Base-by-base conservation (phyloP, 192 early-diverging fungal genomes). In the Linnemannia zychae region DNA sequence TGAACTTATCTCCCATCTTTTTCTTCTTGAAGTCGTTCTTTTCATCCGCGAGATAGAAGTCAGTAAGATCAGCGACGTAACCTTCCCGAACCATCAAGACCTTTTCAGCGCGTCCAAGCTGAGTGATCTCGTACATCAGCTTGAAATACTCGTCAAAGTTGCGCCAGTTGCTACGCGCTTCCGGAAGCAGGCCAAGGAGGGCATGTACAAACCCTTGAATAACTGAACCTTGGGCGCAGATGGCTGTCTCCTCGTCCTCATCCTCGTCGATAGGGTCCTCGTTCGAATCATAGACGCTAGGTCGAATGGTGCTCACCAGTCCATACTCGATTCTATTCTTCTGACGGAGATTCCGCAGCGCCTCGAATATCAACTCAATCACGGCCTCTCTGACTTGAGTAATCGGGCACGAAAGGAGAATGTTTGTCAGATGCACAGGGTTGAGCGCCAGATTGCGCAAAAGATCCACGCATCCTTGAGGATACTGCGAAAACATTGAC, bases 1-100 rank as follows among this genome's bases (percentile, higher is more conserved):
- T 87, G 72, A 89, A 89, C 77, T 89, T 89, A 72, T 89, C 88
- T 31, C 88, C 88, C 88, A 89, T 89, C 74, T 81, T 87, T 74
- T 81, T 79, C 69, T 88, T 86, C 71, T 84, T 79, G 60, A 68
- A 63, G 28, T 83, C 82, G 34, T 52, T 46, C 31, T 63, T 79
- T 66, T 89, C 88, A 40, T 89, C 88, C 49, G 77, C 66, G 13
- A 83, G 71, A 36, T 87, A 89, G 66, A 89, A 77, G 44, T 86
- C 80, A 12, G 82, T 63, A 15, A 88, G 72, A 24, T 86, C 82
- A 7, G 87, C 71, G 24, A 89, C 24, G 31, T 85, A 85, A 65
- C 87, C 82, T 37, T 75, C 73, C 7, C 72, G 76, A 22, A 86
- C 77, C 87, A 89, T 89, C 20, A 78, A 46, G 22, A 69, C 37